Evolutionary conservation across 163 green algal genomes (phyloP).

Genomic region (Scenedesmus sp.): DNA sequence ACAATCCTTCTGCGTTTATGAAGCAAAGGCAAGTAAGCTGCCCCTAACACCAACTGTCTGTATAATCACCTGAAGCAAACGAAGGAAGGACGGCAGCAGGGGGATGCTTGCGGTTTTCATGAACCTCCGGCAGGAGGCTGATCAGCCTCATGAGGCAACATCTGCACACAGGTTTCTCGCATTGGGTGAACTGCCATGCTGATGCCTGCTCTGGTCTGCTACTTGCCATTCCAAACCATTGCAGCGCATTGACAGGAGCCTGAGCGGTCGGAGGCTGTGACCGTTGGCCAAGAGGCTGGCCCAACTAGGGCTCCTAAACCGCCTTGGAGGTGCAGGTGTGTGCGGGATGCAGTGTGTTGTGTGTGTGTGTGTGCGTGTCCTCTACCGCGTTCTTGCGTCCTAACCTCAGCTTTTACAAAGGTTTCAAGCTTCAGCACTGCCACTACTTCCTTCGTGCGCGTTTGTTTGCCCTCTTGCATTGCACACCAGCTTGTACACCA

Average conservation of each 20-base stretch:
- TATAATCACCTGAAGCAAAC: too few species aligned
- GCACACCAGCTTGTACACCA: neutral
- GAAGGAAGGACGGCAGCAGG: too few species aligned
- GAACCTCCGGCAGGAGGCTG: neutral
- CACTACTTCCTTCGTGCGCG: neutral
- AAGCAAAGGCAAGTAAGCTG: too few species aligned
- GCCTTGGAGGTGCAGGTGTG: neutral
- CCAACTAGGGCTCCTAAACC: too few species aligned
- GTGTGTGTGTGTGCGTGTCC: neutral
- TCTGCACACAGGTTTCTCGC: too few species aligned
- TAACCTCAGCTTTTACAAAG: neutral
- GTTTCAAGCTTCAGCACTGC: neutral
- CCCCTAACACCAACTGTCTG: too few species aligned
- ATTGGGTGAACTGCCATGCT: neutral
- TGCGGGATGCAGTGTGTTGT: neutral
- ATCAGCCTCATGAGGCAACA: too few species aligned
- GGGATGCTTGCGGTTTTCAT: neutral
- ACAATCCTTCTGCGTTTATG: too few species aligned
- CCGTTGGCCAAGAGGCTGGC: neutral
- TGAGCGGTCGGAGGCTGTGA: neutral
- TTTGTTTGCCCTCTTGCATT: neutral
- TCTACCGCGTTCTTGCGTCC: neutral
- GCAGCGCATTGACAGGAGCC: neutral
- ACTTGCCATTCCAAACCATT: neutral
- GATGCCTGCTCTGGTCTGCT: neutral